A percentile compares a stretch with the other conserved stretches of the same genome.
phyloP scores from a whole-genome alignment of 192 early-diverging fungal genomes.

The Entomortierella beljakovae region DNA sequence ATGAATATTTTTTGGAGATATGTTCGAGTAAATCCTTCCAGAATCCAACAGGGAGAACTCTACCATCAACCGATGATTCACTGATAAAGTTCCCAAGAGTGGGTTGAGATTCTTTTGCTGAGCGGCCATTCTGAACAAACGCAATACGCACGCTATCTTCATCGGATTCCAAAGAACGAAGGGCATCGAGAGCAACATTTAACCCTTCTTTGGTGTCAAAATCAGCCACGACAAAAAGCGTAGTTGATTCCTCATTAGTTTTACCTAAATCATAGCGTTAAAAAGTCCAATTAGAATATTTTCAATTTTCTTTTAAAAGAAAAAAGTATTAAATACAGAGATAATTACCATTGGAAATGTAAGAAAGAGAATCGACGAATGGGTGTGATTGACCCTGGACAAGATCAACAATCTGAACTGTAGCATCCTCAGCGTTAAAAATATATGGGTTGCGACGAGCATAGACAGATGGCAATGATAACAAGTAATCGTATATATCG shows the following conservation, averaged over 20 bases:
- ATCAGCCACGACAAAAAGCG: constrained; percentile 61
- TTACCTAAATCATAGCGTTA: neutral
- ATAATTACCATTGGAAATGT: constrained; percentile 15
- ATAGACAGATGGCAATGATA: constrained; percentile 71
- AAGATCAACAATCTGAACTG: constrained; percentile 56
- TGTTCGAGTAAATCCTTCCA: constrained; percentile 33
- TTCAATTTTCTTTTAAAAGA: neutral
- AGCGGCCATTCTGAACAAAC: constrained; percentile 64
- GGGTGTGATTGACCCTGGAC: constrained; percentile 40
- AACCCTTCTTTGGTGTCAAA: constrained; percentile 64
- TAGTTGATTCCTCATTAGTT: neutral
- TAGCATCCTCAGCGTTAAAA: constrained; percentile 59
- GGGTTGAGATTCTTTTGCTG: neutral
- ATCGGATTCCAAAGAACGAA: constrained; percentile 54
- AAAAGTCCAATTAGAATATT: neutral
- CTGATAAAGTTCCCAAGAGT: constrained; percentile 28
- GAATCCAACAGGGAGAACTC: constrained; percentile 27
- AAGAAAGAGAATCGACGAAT: constrained; percentile 43
- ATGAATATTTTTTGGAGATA: constrained; percentile 1
- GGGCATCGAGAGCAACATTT: constrained; percentile 60
- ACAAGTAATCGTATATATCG: constrained; percentile 78
- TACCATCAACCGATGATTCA: constrained; percentile 33
- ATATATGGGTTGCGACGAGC: constrained; percentile 74
- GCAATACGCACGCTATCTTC: constrained; percentile 55
- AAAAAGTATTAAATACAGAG: neutral